These are phyloP conservation scores for Coprinopsis strossmayeri DNA, from an alignment of 768 basidiomycete species.

Conservation along the genomic window DNA sequence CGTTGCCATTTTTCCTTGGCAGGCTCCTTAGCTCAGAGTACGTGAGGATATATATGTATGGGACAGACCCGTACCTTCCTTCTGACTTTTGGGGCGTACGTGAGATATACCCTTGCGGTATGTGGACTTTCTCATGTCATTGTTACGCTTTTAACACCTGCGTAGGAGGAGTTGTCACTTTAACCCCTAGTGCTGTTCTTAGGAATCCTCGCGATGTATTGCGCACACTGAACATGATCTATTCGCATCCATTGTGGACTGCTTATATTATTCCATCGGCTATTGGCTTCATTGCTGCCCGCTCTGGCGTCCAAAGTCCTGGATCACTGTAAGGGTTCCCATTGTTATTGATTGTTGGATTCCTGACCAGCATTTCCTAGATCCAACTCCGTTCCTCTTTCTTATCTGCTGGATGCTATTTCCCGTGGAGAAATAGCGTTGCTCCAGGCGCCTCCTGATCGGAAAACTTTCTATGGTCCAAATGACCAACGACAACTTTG, in stretches of 20 bases:
- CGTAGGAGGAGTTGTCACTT: constrained; percentile 68
- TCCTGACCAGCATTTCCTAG: too few species aligned
- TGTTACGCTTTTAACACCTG: neutral
- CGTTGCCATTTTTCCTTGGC: constrained; percentile 42
- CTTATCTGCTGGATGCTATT: constrained; percentile 40
- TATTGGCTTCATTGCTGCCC: constrained; percentile 46
- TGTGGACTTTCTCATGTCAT: constrained; percentile 12
- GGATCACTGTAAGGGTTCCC: neutral
- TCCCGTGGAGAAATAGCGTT: constrained; percentile 52
- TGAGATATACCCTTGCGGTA: constrained; percentile 66
- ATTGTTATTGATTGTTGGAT: too few species aligned
- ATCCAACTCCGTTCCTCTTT: too few species aligned
- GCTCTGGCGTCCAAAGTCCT: constrained; percentile 21
- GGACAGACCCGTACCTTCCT: constrained; percentile 49
- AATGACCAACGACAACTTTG: constrained; percentile 24
- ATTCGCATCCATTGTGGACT: constrained; percentile 60
- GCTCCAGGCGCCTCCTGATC: constrained; percentile 40
- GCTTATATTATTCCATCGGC: constrained; percentile 62
- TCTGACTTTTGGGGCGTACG: constrained; percentile 52
- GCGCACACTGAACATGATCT: constrained; percentile 42
- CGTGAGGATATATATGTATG: constrained; percentile 62
- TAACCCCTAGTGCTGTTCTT: constrained; percentile 55
- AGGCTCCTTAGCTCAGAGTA: constrained; percentile 33
- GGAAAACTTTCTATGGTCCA: constrained; percentile 15
- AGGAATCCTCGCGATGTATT: constrained; percentile 44